These are phyloP conservation scores for Phanerochaete sordida DNA, from an alignment of 768 basidiomycete species.

Conservation along the genomic window DNA sequence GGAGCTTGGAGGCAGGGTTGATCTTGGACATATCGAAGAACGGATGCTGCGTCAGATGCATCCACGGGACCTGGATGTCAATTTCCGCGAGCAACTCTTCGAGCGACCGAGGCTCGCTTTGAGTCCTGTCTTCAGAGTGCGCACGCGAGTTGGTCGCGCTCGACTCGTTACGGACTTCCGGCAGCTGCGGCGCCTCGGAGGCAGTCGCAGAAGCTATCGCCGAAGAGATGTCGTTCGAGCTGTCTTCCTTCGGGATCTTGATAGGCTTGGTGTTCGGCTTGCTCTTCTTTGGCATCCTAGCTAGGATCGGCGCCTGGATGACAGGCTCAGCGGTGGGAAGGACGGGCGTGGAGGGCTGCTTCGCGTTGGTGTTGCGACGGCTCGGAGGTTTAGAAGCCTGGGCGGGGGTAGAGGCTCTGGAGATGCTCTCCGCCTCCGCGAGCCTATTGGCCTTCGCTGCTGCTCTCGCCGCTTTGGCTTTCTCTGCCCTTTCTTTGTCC, in stretches of 20 bases:
- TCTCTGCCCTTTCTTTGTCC: constrained; percentile 26
- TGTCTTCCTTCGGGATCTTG: constrained; percentile 60
- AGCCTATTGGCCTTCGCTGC: constrained; percentile 3
- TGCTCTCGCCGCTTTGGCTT: constrained; percentile 21
- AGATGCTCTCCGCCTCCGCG: background rate
- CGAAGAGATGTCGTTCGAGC: constrained; percentile 39
- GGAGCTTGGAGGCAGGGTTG: constrained; percentile 74
- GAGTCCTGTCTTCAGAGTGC: constrained; percentile 52
- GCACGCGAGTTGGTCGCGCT: constrained; percentile 47
- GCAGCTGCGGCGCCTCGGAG: constrained; percentile 44
- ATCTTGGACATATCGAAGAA: constrained; percentile 74
- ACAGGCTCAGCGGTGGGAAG: constrained; percentile 25
- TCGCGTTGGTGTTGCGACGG: constrained; percentile 22
- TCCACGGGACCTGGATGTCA: constrained; percentile 51
- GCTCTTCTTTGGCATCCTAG: constrained; percentile 82
- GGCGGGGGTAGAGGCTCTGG: constrained; percentile 8
- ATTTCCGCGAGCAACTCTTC: constrained; percentile 69
- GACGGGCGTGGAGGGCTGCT: constrained; percentile 18
- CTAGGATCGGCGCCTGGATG: constrained; percentile 68
- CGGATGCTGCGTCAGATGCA: constrained; percentile 67
- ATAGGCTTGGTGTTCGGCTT: constrained; percentile 60
- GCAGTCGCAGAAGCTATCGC: constrained; percentile 41
- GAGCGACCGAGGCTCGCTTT: constrained; percentile 43
- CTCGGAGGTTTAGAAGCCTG: constrained; percentile 19
- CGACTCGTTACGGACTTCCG: constrained; percentile 43